Conservation (phyloP, 1,139 yeast genomes). For the Yamadazyma trypodendri region DNA sequence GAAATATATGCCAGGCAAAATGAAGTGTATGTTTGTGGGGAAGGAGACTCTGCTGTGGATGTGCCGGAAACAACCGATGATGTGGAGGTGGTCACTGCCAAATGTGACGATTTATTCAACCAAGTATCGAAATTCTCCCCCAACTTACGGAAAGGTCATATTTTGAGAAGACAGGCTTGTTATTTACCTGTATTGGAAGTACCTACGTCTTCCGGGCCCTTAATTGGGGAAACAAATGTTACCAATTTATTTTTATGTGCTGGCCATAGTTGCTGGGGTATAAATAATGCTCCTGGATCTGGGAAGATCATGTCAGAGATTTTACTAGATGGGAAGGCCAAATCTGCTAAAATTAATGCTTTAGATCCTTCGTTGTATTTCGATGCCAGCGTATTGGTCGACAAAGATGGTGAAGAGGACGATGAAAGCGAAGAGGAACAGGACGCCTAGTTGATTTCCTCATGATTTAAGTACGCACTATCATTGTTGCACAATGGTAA, state of each 20-base stretch:
- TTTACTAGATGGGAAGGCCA: conserved; percentile 78
- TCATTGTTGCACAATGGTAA: too few species aligned
- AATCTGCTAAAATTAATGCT: conserved; percentile 74
- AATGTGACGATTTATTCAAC: conserved; percentile 83
- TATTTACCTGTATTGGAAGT: conserved; percentile 92
- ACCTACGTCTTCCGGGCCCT: conserved; percentile 89
- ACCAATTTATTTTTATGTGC: conserved; percentile 75
- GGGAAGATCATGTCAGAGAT: conserved; percentile 91
- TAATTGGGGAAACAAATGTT: conserved; percentile 90
- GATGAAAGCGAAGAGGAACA: conserved; percentile 4
- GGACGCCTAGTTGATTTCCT: too few species aligned
- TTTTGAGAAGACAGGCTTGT: conserved; percentile 88
- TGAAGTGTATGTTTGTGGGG: conserved; percentile 97
- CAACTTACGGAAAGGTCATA: conserved; percentile 69
- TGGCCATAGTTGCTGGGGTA: conserved; percentile 99
- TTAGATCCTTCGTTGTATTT: conserved; percentile 85
- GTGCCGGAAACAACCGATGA: conserved; percentile 94
- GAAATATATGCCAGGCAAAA: conserved; percentile 94
- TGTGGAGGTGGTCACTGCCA: conserved; percentile 81
- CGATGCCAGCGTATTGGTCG: conserved; percentile 60
- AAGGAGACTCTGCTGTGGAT: conserved; percentile 87
- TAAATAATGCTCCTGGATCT: conserved; percentile 95
- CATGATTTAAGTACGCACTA: too few species aligned
- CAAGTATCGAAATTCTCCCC: conserved; percentile 80
- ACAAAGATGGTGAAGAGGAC: conserved; percentile 31